Conservation (phyloP, 1,284 basidiomycete genomes). For the Agaricales sp. region DNA sequence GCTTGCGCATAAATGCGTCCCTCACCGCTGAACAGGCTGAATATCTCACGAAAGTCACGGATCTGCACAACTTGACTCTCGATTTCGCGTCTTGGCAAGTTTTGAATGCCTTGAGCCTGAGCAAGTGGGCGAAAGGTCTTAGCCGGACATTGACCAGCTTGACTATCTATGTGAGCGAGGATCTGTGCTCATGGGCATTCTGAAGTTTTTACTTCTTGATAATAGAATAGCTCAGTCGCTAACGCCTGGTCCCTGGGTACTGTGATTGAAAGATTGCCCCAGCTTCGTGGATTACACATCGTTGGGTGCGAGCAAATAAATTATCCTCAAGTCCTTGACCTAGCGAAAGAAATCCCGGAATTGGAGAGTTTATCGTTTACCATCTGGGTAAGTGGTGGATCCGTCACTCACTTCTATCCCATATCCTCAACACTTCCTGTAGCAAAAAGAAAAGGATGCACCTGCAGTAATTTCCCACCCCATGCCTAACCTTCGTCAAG, state of each 20-base stretch:
- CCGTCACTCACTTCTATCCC: too few species aligned
- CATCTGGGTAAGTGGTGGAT: slow-evolving; percentile 38
- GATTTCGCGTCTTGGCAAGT: slow-evolving; percentile 52
- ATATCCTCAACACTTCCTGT: neutral
- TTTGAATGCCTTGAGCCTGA: slow-evolving; percentile 46
- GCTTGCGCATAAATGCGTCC: slow-evolving; percentile 31
- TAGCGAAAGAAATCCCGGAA: slow-evolving; percentile 34
- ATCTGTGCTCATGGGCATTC: neutral
- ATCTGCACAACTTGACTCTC: slow-evolving; percentile 36
- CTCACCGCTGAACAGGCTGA: slow-evolving; percentile 38
- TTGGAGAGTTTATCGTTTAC: slow-evolving; percentile 52
- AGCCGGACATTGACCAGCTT: slow-evolving; percentile 36
- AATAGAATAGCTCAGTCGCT: slow-evolving; percentile 46
- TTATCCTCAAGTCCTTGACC: slow-evolving; percentile 35
- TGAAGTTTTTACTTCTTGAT: slow-evolving; percentile 5
- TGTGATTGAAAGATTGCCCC: slow-evolving; percentile 38
- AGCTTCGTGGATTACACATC: slow-evolving; percentile 45
- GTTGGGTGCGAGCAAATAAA: slow-evolving; percentile 46
- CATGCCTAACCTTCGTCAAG: neutral
- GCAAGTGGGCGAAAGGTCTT: slow-evolving; percentile 38
- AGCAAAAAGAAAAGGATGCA: slow-evolving; percentile 1
- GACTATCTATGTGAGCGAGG: slow-evolving; percentile 41
- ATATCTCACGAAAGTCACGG: slow-evolving; percentile 29
- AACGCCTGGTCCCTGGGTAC: slow-evolving; percentile 38
- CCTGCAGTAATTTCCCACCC: neutral